Evolutionary conservation across 2,329 filamentous ascomycete genomes (phyloP).

Genomic region (Aureobasidium sp.): DNA sequence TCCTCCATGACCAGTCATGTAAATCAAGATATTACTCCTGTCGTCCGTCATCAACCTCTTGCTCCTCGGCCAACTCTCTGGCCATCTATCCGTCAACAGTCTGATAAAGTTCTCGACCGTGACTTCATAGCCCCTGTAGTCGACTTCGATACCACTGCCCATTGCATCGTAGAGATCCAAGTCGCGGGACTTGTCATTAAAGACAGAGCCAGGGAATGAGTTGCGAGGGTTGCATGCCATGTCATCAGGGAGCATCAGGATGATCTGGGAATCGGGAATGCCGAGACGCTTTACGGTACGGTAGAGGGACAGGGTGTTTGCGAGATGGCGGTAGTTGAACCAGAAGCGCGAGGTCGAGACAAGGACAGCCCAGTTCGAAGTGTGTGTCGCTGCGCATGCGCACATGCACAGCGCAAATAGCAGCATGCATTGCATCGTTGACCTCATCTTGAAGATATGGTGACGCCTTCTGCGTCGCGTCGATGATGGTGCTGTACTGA

Average conservation of each 20-base stretch:
- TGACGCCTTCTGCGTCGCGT: neutral
- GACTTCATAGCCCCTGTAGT: constrained; percentile 96
- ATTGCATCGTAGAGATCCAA: constrained; percentile 90
- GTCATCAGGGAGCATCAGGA: constrained; percentile 99
- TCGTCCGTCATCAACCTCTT: constrained; percentile 93
- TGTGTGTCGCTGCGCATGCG: constrained; percentile 63
- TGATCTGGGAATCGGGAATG: constrained; percentile 97
- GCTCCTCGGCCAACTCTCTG: constrained; percentile 87
- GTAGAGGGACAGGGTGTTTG: constrained; percentile 95
- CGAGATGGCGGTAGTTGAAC: constrained; percentile 99
- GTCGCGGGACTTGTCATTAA: constrained; percentile 93
- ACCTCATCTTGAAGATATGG: neutral
- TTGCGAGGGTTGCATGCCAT: constrained; percentile 99
- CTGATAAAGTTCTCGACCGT: constrained; percentile 99
- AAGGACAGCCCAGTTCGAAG: constrained; percentile 98
- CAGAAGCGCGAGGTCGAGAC: constrained; percentile 97
- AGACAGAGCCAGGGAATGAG: constrained; percentile 93
- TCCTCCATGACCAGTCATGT: constrained; percentile 98
- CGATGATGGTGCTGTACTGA: neutral
- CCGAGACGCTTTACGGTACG: constrained; percentile 95
- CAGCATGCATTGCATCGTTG: neutral
- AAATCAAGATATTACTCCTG: constrained; percentile 92
- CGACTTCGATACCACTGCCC: constrained; percentile 68
- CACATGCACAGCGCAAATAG: constrained; percentile 20
- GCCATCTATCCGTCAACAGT: constrained; percentile 85